Evolutionary conservation across 176 grass and related monocot genomes (phyloP).

Genomic region (Aechmea fasciata): DNA sequence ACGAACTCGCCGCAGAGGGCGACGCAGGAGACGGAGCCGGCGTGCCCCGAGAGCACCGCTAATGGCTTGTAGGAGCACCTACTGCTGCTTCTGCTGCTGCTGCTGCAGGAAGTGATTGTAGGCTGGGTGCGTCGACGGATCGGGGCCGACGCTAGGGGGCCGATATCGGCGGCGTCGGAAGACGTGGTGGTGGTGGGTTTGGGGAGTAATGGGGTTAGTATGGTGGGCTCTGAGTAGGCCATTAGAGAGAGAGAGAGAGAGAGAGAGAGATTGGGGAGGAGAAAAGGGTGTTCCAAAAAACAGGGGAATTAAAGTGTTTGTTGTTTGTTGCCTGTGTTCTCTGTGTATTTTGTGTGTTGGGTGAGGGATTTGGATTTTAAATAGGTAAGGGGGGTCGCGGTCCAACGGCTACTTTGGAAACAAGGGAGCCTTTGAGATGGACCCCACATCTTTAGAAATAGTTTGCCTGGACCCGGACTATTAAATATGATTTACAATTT

Average conservation of each 20-base stretch:
- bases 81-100: not conserved
- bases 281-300: not conserved
- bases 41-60: constrained; percentile 50
- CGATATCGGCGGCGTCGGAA: not conserved
- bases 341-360: constrained; percentile 8
- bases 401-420: constrained; percentile 33
- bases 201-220: constrained; percentile 25
- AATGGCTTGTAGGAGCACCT: constrained; percentile 38
- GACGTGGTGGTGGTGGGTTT: constrained; percentile 9
- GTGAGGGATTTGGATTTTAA: constrained; percentile 2
- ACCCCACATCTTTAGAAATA: not conserved
- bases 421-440: not conserved
- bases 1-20: constrained; percentile 90
- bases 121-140: not conserved
- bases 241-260: not conserved
- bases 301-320: not conserved
- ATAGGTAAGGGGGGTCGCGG: constrained; percentile 7
- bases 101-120: not conserved
- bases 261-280: constrained; percentile 3
- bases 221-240: constrained; percentile 13
- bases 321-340: constrained; percentile 7
- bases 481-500: too few relatives aligned
- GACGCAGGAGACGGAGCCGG: constrained; percentile 56
- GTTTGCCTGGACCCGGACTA: too few relatives aligned
- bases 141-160: not conserved